A percentile compares a stretch with the other conserved stretches of the same genome.
phyloP scores from a whole-genome alignment of 2,329 filamentous ascomycete genomes.

The Venturia pyrina region DNA sequence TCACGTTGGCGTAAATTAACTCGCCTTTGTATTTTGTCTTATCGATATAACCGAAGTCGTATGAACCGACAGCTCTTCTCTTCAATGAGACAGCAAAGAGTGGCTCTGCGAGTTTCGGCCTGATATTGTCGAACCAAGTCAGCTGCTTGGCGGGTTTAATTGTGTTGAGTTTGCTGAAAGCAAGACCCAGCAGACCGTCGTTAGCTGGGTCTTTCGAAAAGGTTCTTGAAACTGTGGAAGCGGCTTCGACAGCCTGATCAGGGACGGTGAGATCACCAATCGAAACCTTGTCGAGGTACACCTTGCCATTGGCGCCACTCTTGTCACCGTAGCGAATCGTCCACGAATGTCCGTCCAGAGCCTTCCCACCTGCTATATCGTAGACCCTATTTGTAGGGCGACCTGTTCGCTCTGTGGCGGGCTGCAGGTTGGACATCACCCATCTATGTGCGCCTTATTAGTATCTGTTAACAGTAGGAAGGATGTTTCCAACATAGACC shows the following conservation, averaged over 20 bases:
- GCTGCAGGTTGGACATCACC: slow-evolving; percentile 50
- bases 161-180: slow-evolving; percentile 51
- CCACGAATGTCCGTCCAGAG: slow-evolving; percentile 44
- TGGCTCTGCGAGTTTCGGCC: slow-evolving; percentile 38
- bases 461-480: not conserved
- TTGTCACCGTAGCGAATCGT: slow-evolving; percentile 56
- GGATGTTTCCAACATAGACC: not conserved
- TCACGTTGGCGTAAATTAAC: slow-evolving; percentile 46
- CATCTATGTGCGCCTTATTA: slow-evolving; percentile 36
- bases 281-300: slow-evolving; percentile 55
- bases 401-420: not conserved
- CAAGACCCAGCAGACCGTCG: slow-evolving; percentile 51
- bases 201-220: slow-evolving; percentile 43
- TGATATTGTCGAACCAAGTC: slow-evolving; percentile 52
- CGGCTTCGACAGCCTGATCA: slow-evolving; percentile 56
- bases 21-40: slow-evolving; percentile 45
- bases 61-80: slow-evolving; percentile 39
- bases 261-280: slow-evolving; percentile 51
- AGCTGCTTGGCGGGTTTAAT: slow-evolving; percentile 39
- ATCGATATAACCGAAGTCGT: slow-evolving; percentile 49
- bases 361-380: slow-evolving; percentile 33
- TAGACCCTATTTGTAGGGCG: slow-evolving; percentile 42
- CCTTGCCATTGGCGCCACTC: slow-evolving; percentile 50
- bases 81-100: slow-evolving; percentile 50
- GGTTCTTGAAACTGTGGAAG: slow-evolving; percentile 44